Conservation (phyloP, 1,284 basidiomycete genomes). For the Trametes polyzona region DNA sequence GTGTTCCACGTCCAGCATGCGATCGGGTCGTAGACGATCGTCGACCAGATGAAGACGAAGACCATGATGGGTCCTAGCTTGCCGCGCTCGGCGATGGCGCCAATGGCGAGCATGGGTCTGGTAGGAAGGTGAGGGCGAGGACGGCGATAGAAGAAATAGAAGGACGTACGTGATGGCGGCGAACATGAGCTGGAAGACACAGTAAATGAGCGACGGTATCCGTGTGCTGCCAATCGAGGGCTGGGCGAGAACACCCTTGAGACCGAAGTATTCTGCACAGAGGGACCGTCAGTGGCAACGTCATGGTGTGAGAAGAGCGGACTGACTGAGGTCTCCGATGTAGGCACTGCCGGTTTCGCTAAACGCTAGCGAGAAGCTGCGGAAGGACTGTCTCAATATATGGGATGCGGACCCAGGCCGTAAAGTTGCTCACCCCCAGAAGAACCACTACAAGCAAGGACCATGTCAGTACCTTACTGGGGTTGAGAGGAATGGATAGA, state of each 20-base stretch:
- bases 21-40: conserved; percentile 92
- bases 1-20: conserved; percentile 96
- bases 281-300: not conserved
- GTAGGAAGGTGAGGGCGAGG: not conserved
- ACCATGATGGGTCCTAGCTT: conserved; percentile 87
- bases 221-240: conserved; percentile 75
- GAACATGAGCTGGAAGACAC: conserved; percentile 91
- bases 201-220: conserved; percentile 86
- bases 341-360: conserved; percentile 50
- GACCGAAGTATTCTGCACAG: conserved; percentile 75
- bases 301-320: not conserved
- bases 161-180: conserved; percentile 72
- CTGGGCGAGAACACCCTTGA: conserved; percentile 79
- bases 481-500: conserved; percentile 4
- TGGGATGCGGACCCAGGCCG: not conserved
- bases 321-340: conserved; percentile 44
- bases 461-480: not conserved
- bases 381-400: not conserved
- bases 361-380: conserved; percentile 48
- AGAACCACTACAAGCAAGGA: conserved; percentile 46
- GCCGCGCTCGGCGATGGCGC: conserved; percentile 91
- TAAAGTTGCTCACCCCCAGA: conserved; percentile 44
- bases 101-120: conserved; percentile 83
- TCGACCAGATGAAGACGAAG: conserved; percentile 92
- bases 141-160: no score